Percentiles rank a stretch among this genome's conserved stretches.
phyloP scores from a whole-genome alignment of 1,139 yeast species.

The Sugiyamaella paludigena region DNA sequence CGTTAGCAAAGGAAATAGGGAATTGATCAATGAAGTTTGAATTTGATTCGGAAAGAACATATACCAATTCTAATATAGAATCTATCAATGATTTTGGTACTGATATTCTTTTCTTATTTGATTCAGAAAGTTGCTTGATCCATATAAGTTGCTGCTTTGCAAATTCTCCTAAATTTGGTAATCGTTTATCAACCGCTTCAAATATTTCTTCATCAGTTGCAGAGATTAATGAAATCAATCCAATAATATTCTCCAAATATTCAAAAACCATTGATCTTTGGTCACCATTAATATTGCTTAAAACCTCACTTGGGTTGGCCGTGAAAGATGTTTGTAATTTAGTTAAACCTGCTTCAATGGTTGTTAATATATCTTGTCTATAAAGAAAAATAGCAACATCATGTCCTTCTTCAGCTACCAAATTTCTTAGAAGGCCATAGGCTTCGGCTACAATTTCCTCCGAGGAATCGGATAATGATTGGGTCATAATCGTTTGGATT shows the following conservation, averaged over 20 bases:
- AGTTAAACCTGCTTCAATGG: conserved; percentile 50
- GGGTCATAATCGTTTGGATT: conserved; percentile 60
- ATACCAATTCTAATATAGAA: conserved; percentile 26
- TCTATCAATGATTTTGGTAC: conserved; percentile 17
- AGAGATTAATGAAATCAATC: conserved; percentile 65
- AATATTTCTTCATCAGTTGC: conserved; percentile 62
- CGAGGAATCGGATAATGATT: conserved; percentile 62
- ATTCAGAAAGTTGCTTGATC: background rate
- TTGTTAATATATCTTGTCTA: conserved; percentile 73
- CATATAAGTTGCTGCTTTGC: conserved; percentile 13
- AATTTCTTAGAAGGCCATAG: conserved; percentile 73
- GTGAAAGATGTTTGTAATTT: conserved; percentile 42
- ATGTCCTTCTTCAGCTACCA: conserved; percentile 86
- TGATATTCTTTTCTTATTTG: background rate
- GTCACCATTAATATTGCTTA: conserved; percentile 42
- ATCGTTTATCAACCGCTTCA: conserved; percentile 48
- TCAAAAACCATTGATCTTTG: conserved; percentile 54
- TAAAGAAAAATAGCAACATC: conserved; percentile 72
- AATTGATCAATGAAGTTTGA: conserved; percentile 22
- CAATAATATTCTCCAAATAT: conserved; percentile 69
- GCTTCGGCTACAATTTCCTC: conserved; percentile 77
- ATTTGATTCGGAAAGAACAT: conserved; percentile 30
- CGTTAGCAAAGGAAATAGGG: conserved; percentile 14
- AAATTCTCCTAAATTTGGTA: conserved; percentile 27
- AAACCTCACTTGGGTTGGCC: background rate